These are phyloP conservation scores for Anthracocystis panici-leucophaei DNA, from an alignment of 1,284 basidiomycete species.

Conservation along the genomic window DNA sequence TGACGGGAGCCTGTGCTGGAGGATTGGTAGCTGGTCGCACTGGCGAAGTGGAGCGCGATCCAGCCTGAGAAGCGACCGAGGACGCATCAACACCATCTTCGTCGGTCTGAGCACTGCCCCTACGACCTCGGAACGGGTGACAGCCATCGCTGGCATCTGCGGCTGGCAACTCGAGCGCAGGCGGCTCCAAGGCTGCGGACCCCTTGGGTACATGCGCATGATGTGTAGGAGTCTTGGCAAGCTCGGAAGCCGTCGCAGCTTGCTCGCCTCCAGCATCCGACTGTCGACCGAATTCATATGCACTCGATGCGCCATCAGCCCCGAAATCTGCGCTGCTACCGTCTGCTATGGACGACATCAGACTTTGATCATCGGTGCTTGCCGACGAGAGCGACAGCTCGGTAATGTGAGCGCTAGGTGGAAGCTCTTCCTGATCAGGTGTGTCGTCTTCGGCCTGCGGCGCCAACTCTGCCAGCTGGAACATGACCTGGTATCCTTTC, in stretches of 20 bases:
- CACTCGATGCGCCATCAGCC: conserved; percentile 30
- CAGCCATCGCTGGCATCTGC: conserved; percentile 21
- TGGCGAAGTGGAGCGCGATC: conserved; percentile 63
- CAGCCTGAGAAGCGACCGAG: conserved; percentile 65
- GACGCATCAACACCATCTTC: conserved; percentile 59
- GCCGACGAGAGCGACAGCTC: conserved; percentile 46
- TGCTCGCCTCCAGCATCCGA: conserved; percentile 29
- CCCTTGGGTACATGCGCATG: conserved; percentile 49
- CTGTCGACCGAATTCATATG: conserved; percentile 20
- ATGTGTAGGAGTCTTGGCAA: conserved; percentile 58
- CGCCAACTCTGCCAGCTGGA: conserved; percentile 71
- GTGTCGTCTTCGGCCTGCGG: conserved; percentile 53
- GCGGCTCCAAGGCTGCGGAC: conserved; percentile 46
- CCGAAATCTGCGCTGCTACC: conserved; percentile 37
- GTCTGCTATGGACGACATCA: conserved; percentile 32
- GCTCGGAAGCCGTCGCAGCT: conserved; percentile 37
- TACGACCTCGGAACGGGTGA: conserved; percentile 27
- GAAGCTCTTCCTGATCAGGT: conserved; percentile 42
- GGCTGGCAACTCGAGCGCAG: conserved; percentile 45
- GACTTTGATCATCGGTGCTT: conserved; percentile 36
- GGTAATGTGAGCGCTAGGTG: conserved; percentile 37
- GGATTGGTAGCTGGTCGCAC: conserved; percentile 21
- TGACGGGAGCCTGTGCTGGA: conserved; percentile 15
- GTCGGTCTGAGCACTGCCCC: conserved; percentile 35
- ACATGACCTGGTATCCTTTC: conserved; percentile 71